A percentile compares a stretch with the other conserved stretches of the same genome.
Evolutionary conservation across 192 early-diverging fungal genomes (phyloP).

Genomic region (Entrophospora sp.): DNA sequence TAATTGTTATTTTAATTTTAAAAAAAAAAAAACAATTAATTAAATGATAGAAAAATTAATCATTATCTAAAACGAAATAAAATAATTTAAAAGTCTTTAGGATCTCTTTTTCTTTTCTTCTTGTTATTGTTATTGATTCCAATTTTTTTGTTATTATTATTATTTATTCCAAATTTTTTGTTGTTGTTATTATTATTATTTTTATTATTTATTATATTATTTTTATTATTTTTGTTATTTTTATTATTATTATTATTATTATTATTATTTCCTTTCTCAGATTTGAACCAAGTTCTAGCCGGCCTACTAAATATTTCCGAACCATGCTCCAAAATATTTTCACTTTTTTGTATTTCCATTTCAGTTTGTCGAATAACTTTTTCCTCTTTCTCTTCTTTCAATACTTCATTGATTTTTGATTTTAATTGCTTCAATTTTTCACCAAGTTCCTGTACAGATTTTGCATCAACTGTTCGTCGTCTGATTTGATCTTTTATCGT

Average conservation of each 20-base stretch:
- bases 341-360: conserved; percentile 80
- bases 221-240: conserved; percentile 31
- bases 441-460: conserved; percentile 71
- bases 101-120: too few relatives aligned
- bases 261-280: conserved; percentile 67
- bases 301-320: conserved; percentile 86
- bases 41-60: too few relatives aligned
- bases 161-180: too few relatives aligned
- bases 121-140: too few relatives aligned
- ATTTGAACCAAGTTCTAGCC: conserved; percentile 92
- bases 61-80: too few relatives aligned
- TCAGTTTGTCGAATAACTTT: conserved; percentile 74
- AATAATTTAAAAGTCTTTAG: too few relatives aligned
- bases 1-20: too few relatives aligned
- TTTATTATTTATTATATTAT: conserved; percentile 19
- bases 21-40: too few relatives aligned
- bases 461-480: conserved; percentile 77
- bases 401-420: conserved; percentile 55
- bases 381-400: conserved; percentile 72
- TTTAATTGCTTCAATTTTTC: conserved; percentile 58
- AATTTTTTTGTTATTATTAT: too few relatives aligned
- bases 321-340: conserved; percentile 76
- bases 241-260: too few relatives aligned
- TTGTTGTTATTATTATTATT: not conserved
- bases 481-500: conserved; percentile 67